These are phyloP conservation scores for Candida quercuum DNA, from an alignment of 805 yeast genomes.

Conservation along the genomic window DNA sequence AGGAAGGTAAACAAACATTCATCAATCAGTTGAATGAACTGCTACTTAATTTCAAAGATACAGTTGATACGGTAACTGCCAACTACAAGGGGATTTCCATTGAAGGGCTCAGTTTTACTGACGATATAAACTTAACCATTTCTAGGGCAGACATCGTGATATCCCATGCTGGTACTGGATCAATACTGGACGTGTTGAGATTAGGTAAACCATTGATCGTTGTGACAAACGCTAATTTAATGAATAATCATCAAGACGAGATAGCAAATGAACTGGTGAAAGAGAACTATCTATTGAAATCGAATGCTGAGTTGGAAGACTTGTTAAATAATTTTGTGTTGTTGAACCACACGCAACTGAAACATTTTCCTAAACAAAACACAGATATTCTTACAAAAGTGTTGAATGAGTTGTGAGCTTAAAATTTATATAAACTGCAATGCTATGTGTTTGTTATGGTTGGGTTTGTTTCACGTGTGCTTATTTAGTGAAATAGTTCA, in stretches of 20 bases:
- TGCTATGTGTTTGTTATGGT: too few species aligned
- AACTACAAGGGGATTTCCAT: slow-evolving; percentile 23
- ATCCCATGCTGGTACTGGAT: slow-evolving; percentile 92
- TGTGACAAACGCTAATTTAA: slow-evolving; percentile 63
- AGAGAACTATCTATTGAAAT: slow-evolving; percentile 26
- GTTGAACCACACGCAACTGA: slow-evolving; percentile 9
- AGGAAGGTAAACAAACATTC: slow-evolving; percentile 19
- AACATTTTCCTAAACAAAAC: slow-evolving; percentile 20
- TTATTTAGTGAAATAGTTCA: slow-evolving; percentile 9
- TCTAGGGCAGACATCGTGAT: slow-evolving; percentile 52
- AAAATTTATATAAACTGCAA: too few species aligned
- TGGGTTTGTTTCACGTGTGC: not conserved
- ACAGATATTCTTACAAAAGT: slow-evolving; percentile 8
- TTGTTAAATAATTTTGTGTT: slow-evolving; percentile 13
- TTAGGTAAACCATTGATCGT: slow-evolving; percentile 53
- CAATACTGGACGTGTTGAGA: slow-evolving; percentile 74
- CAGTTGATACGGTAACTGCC: not conserved
- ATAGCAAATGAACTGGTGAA: slow-evolving; percentile 54
- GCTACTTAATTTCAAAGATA: not conserved
- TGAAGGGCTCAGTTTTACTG: slow-evolving; percentile 43
- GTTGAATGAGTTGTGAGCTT: not conserved
- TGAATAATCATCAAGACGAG: slow-evolving; percentile 84
- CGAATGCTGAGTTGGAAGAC: slow-evolving; percentile 7
- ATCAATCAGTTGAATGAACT: slow-evolving; percentile 1
- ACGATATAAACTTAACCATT: slow-evolving; percentile 37